Evolutionary conservation across 75 land plant genomes (phyloP), one percentile per base, ranked within the genome.

Genomic region (Larix kaempferi): DNA sequence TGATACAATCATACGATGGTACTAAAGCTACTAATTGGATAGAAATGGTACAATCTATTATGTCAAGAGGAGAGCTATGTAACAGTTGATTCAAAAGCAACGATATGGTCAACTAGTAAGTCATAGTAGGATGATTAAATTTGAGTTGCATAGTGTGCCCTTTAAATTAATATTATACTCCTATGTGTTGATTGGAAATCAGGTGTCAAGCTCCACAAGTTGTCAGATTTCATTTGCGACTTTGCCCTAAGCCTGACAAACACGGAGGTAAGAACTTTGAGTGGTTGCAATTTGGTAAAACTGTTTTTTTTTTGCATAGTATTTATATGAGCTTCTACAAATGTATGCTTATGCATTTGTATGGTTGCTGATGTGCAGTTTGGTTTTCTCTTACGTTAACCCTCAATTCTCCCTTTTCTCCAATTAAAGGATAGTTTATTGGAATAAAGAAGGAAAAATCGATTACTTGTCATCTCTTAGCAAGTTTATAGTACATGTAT

Each of bases 121-220:
- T 64, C 17, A 64, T 17, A 64, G 17, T 64, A 64, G 67, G 6
- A 64, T 64, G 67, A 2, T 35, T 64, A 14, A 29, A 64, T 64
- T 64, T 29, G 19, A 27, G 39, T 64, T 64, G 67, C 17, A 11
- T 29, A 15, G 33, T 12, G 27, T 4, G 13, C 2, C 21, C 1
- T 64, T 64, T 64, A 16, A 64, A 64, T 64, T 64, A 64, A 64
- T 63, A 63, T 29, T 29, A 64, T 29, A 64, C 27, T 64, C 33
- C 67, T 29, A 26, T 64, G 26, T 37, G 37, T 64, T 64, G 33
- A 29, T 27, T 64, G 67, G 1, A 25, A 64, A 64, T 29, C 67
- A 64, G 67, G 67, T 64, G 33, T 17, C 8, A 27, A 14, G 17
- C 67, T 27, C 15, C 37, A 29, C 27, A 64, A 35, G 15, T 64